A percentile compares a stretch with the other conserved stretches of the same genome.
These are phyloP conservation scores for Parachaetomium inaequale DNA, from an alignment of 495 filamentous ascomycete genomes.

Conservation along the genomic window DNA sequence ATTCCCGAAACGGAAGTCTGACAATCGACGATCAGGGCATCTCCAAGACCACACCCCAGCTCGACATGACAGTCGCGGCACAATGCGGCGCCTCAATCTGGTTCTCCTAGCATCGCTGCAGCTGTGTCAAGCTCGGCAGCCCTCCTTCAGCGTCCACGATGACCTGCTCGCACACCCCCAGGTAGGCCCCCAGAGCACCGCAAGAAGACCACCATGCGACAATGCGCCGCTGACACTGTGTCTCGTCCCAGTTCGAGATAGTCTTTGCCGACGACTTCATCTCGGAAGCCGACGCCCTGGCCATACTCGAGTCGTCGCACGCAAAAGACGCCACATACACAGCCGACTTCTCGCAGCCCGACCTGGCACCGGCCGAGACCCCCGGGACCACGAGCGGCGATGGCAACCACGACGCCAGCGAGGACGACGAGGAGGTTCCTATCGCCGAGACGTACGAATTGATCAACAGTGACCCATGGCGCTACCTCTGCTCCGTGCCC, in stretches of 20 bases:
- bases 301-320: slow-evolving; percentile 45
- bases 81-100: slow-evolving; percentile 47
- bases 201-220: not conserved
- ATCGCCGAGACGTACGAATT: slow-evolving; percentile 61
- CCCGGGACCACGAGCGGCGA: not conserved
- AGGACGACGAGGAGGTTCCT: slow-evolving; percentile 19
- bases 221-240: not conserved
- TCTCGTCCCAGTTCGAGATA: slow-evolving; percentile 59
- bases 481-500: slow-evolving; percentile 84
- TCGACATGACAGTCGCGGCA: slow-evolving; percentile 38
- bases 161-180: slow-evolving; percentile 91
- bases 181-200: slow-evolving; percentile 46
- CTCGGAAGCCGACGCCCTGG: slow-evolving; percentile 64
- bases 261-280: slow-evolving; percentile 72
- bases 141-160: slow-evolving; percentile 66
- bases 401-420: slow-evolving; percentile 14
- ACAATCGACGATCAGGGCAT: not conserved
- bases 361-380: slow-evolving; percentile 32
- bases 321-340: slow-evolving; percentile 31
- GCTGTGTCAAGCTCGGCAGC: slow-evolving; percentile 43
- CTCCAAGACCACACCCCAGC: not conserved
- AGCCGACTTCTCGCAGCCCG: slow-evolving; percentile 35
- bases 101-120: slow-evolving; percentile 41
- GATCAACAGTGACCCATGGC: slow-evolving; percentile 64
- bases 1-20: not conserved